Evolutionary conservation across 2,329 filamentous ascomycete genomes (phyloP), one percentile per base, ranked within the genome.

Genomic region (Daldinia eschscholtzii): DNA sequence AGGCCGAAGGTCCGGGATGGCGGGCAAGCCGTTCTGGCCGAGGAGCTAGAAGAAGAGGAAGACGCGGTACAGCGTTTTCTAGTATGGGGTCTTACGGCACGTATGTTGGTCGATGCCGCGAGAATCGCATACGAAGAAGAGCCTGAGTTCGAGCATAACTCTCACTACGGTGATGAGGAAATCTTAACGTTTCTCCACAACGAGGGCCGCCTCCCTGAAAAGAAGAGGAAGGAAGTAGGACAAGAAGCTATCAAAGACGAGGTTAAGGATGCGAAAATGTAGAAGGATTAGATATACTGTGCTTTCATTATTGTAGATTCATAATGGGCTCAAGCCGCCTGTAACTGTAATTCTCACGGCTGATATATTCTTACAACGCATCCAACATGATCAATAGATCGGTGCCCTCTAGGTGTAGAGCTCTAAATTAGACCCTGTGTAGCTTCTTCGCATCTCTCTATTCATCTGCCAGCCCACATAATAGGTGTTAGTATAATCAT

Each of bases 21-120:
- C 44, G 76, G 72, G 46, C 72, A 75, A 57, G 74, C 71, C 13
- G 72, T 72, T 15, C 65, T 76, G 13, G 72, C 71, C 2, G 72
- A 74, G n/a, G 74, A 71, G 30, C 65, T 66, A 20, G 74, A 74
- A 39, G 71, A 78, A 68, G 73, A 87, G 64, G 83, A 86, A 70
- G 83, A 82, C 2, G 76, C 79, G 9, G 72, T 85, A 50, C 82
- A 82, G 46, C 84, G 92, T 41, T 97, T 96, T 81, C 90, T 92
- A 73, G 94, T 98, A 4, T 98, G 94, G 87, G 95, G 95, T 15
- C 95, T 98, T 93, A 98, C 95, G 60, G 95, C 93, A 2, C 85
- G 93, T 59, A 95, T 98, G 61, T 79, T 98, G 61, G 93, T 98
- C 4, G 95, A 98, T 81, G 91, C 92, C 4, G 94, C 95, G 37